Conservation (phyloP, 805 yeast species). For the Pichia gijzeniarum region DNA sequence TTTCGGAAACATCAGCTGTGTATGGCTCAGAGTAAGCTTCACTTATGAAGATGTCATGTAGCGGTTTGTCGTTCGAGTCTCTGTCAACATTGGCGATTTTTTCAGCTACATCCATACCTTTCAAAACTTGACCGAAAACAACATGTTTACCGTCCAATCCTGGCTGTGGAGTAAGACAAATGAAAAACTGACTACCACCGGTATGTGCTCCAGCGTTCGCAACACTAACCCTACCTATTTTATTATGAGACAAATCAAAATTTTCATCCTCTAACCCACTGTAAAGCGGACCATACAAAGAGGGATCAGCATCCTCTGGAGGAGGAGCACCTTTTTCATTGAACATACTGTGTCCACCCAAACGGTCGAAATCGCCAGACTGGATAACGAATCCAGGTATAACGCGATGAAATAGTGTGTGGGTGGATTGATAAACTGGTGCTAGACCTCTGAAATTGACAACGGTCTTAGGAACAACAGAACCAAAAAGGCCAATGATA, state of each 20-base stretch:
- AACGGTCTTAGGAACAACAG: conserved; percentile 57
- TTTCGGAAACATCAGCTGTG: neutral
- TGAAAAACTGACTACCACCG: conserved; percentile 67
- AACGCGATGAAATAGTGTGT: conserved; percentile 64
- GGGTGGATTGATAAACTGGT: conserved; percentile 41
- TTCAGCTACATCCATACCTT: conserved; percentile 59
- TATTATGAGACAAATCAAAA: conserved; percentile 41
- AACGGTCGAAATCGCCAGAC: conserved; percentile 80
- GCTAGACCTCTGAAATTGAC: conserved; percentile 51
- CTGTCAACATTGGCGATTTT: conserved; percentile 54
- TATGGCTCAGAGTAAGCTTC: conserved; percentile 10
- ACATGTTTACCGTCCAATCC: conserved; percentile 62
- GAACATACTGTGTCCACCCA: conserved; percentile 76
- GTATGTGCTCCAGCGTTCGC: conserved; percentile 47
- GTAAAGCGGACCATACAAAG: conserved; percentile 39
- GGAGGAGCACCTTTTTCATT: conserved; percentile 11
- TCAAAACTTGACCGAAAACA: conserved; percentile 71
- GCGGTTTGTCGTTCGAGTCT: conserved; percentile 35
- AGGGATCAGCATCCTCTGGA: conserved; percentile 5
- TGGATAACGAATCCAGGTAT: conserved; percentile 72
- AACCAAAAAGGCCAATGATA: conserved; percentile 58
- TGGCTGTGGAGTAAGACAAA: conserved; percentile 46
- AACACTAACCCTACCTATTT: conserved; percentile 42
- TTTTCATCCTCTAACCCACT: conserved; percentile 67
- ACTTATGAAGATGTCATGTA: conserved; percentile 36